phyloP scores from a whole-genome alignment of 2,329 filamentous ascomycete species.

The Fusarium haematococcum region DNA sequence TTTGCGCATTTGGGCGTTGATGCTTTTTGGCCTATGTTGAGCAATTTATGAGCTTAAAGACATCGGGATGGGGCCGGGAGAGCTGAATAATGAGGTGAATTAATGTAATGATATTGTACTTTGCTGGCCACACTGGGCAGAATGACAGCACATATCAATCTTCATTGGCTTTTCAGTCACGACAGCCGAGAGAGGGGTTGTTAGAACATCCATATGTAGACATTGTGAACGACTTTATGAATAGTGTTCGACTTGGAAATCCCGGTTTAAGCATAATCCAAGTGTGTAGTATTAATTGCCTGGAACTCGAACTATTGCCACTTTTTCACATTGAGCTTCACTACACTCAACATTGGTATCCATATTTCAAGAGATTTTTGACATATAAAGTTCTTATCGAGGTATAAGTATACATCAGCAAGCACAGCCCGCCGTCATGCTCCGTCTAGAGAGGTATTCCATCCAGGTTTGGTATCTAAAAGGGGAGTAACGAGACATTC shows the following conservation, averaged over 20 bases:
- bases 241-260: background rate
- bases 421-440: conserved; percentile 25
- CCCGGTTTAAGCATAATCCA: background rate
- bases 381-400: conserved; percentile 23
- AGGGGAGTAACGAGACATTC: conserved; percentile 31
- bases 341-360: background rate
- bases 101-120: background rate
- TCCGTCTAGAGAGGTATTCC: conserved; percentile 35
- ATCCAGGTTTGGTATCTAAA: conserved; percentile 40
- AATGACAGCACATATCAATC: background rate
- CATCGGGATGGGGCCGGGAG: too few species aligned
- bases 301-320: background rate
- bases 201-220: background rate
- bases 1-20: background rate
- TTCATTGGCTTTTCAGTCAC: background rate
- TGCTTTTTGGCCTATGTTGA: background rate
- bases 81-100: background rate
- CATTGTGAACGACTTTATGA: background rate
- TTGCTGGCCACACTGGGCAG: background rate
- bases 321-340: background rate
- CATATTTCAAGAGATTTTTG: background rate
- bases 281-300: background rate
- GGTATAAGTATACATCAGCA: conserved; percentile 25
- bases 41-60: background rate
- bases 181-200: background rate